Evolutionary conservation across 441 rosid species (phyloP).

Genomic region (Geranium incanum): DNA sequence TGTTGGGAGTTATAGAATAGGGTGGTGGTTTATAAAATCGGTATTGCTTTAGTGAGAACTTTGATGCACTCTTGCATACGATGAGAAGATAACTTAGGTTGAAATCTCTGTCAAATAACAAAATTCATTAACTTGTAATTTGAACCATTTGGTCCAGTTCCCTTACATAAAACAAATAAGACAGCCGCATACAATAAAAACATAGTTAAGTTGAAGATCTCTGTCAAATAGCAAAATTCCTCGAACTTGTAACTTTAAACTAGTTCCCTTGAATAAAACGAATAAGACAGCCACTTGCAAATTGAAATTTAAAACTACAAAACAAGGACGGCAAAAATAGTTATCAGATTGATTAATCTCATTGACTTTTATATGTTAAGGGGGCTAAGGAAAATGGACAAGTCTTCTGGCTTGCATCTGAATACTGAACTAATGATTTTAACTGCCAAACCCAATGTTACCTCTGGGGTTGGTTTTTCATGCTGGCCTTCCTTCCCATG

Average conservation of each 20-base stretch:
- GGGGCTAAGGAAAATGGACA: neutral
- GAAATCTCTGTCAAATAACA: neutral
- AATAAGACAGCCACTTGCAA: neutral
- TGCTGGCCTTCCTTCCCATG: neutral
- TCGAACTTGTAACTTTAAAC: neutral
- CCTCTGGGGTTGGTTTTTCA: neutral
- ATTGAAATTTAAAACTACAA: neutral
- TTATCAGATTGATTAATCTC: neutral
- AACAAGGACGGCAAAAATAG: neutral
- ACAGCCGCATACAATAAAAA: neutral
- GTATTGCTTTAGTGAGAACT: neutral
- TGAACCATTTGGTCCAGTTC: neutral
- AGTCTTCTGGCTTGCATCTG: constrained; percentile 4
- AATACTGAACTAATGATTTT: neutral
- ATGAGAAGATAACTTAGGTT: neutral
- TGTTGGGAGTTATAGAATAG: neutral
- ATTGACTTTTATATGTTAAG: neutral
- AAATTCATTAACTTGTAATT: neutral
- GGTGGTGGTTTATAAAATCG: neutral
- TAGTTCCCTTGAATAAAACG: neutral
- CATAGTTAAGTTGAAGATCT: neutral
- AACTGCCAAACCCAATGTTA: neutral
- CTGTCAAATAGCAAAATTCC: neutral
- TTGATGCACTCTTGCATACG: neutral
- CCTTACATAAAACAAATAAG: neutral